Conservation (phyloP, 2,329 filamentous ascomycete genomes). For the Helicocarpus griseus region DNA sequence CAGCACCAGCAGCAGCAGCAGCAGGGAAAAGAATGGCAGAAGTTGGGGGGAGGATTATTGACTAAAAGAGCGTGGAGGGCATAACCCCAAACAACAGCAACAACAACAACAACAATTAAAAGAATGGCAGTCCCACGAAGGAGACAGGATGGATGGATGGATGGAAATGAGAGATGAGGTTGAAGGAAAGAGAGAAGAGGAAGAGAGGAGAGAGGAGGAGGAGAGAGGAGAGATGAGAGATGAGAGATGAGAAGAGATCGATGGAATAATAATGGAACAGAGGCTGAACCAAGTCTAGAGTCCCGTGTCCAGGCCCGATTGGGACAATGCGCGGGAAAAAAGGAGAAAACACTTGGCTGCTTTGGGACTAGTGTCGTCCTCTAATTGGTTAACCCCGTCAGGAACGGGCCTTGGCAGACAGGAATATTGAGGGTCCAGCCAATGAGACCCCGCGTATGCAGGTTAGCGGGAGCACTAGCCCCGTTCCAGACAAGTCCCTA, state of each 20-base stretch:
- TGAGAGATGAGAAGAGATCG: neutral
- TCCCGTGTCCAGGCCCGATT: too few relatives aligned
- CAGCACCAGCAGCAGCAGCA: too few relatives aligned
- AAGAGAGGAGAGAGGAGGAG: constrained; percentile 9
- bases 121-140: constrained; percentile 19
- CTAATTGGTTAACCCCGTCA: neutral
- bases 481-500: too few relatives aligned
- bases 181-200: constrained; percentile 4
- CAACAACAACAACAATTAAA: constrained; percentile 10
- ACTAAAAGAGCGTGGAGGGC: neutral
- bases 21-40: constrained; percentile 7
- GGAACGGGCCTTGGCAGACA: neutral
- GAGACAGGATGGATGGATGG: constrained; percentile 20
- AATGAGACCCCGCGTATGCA: neutral
- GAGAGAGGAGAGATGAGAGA: constrained; percentile 2
- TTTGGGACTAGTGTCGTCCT: neutral
- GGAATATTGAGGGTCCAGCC: neutral
- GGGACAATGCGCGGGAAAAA: too few relatives aligned
- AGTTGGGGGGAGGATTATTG: constrained; percentile 1
- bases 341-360: neutral
- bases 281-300: too few relatives aligned
- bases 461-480: too few relatives aligned
- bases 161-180: constrained; percentile 16
- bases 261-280: neutral
- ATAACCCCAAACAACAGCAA: neutral